Base-by-base conservation (phyloP, 192 early-diverging fungal species). In the Backusella mclennaniae region DNA sequence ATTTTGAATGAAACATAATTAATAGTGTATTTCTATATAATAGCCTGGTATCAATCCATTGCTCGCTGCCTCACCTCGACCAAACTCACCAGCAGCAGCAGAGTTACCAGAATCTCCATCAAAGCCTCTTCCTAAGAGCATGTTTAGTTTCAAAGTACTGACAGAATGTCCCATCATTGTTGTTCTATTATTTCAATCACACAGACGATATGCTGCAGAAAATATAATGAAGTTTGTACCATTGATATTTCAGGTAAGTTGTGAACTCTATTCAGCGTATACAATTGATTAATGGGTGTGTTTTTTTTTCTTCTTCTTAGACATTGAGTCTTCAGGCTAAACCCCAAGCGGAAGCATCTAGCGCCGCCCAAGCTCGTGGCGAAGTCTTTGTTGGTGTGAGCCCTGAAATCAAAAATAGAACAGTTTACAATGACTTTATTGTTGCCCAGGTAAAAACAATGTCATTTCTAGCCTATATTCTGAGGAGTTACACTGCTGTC, bases 101-200 rank as follows among this genome's bases (percentile, higher is more conserved):
- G 93, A 93, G 39, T 12, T 87, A 23, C 66, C 88, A 75, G 88
- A 87, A 81, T 79, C 76, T 69, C 80, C 83, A 8, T 83, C 84
- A 59, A 93, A 93, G 73, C 86, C 88, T 21, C 87, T 99, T 4
- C 89, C 86, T 26, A 89, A 83, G 74, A 94, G 93, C 76, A 82
- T 94, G 78, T 87, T 86, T 53, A 96, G 95, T 76, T 99, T 99
- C 89, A 99, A 99, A 83, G 97, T 99, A 21, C 79, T 99, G 76
- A 97, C 95, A 4, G 98, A 99, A 77, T 97, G 97, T 76, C 98
- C 98, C 5, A 97, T 99, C 29, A 99, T 99, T 67, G 95, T 99
- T 29, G 98, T 98, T 1, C 85, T 98, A 23, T 84, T 99, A 26
- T 96, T 99, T 75, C 95, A 98, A 85, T 89, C 97, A 1, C 92